Evolutionary conservation across 306 rosid genomes (phyloP).

Genomic region (Citrullus colocynthis): DNA sequence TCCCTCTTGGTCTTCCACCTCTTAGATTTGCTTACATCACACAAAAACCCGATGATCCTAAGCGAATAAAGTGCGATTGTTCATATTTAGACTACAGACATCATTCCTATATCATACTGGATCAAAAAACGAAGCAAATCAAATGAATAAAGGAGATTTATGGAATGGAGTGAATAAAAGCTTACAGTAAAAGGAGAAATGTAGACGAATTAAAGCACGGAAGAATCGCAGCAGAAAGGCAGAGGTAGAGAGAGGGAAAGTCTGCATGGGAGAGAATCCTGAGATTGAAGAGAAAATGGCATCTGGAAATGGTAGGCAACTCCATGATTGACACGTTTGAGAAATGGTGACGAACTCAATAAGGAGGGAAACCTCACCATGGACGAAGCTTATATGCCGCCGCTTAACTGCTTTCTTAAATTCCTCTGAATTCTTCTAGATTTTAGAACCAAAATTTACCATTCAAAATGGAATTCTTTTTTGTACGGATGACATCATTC

Average conservation of each 20-base stretch:
- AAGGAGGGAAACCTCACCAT: neutral
- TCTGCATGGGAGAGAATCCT: neutral
- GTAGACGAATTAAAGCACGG: neutral
- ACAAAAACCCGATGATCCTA: neutral
- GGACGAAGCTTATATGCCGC: neutral
- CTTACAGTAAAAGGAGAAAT: neutral
- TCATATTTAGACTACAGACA: neutral
- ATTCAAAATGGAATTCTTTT: no score
- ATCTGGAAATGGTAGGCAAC: conserved; percentile 4
- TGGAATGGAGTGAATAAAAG: neutral
- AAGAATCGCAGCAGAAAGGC: neutral
- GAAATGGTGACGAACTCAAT: neutral
- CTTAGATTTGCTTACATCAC: neutral
- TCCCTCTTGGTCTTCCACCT: neutral
- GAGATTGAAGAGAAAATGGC: conserved; percentile 5
- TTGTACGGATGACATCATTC: no score
- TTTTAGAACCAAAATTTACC: no score
- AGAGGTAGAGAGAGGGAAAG: conserved; percentile 3
- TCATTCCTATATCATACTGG: neutral
- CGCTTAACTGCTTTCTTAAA: neutral
- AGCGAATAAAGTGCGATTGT: neutral
- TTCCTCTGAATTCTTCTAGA: neutral
- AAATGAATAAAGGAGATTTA: neutral
- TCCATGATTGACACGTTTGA: conserved; percentile 16
- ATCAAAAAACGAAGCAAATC: neutral